Evolutionary conservation across 495 filamentous ascomycete genomes (phyloP).

Genomic region (Annulohypoxylon maeteangense): DNA sequence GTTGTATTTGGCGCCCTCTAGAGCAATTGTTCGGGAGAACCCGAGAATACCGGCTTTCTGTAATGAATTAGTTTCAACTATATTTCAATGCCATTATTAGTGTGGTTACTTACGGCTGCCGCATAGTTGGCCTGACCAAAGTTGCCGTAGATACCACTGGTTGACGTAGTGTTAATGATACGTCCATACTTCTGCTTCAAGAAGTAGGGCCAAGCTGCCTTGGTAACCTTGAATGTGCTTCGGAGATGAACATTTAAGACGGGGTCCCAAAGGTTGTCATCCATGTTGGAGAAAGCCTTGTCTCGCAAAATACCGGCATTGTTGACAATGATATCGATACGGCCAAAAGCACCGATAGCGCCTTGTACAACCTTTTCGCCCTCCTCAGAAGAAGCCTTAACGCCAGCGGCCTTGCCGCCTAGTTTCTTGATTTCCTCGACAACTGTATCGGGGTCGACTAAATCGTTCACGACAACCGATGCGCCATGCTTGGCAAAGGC

Average conservation of each 20-base stretch:
- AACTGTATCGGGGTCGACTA: slow-evolving; percentile 90
- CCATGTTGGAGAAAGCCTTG: slow-evolving; percentile 98
- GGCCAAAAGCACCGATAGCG: slow-evolving; percentile 92
- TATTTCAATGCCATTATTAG: not conserved
- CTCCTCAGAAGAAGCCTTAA: slow-evolving; percentile 94
- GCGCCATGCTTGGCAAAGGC: slow-evolving; percentile 92
- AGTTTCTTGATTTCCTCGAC: slow-evolving; percentile 91
- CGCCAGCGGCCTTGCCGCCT: slow-evolving; percentile 91
- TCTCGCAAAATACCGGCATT: slow-evolving; percentile 97
- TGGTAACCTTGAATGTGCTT: slow-evolving; percentile 96
- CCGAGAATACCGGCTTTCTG: slow-evolving; percentile 94
- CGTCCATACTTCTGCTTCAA: slow-evolving; percentile 99
- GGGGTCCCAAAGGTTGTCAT: slow-evolving; percentile 90
- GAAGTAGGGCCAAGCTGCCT: slow-evolving; percentile 98
- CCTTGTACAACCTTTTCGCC: slow-evolving; percentile 91
- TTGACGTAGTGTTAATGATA: slow-evolving; percentile 95
- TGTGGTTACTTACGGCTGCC: slow-evolving; percentile 71
- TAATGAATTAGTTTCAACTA: slow-evolving; percentile 31
- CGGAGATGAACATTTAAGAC: slow-evolving; percentile 92
- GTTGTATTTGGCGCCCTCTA: slow-evolving; percentile 97
- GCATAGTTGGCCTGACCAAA: slow-evolving; percentile 99
- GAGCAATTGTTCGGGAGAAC: slow-evolving; percentile 89
- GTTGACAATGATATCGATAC: slow-evolving; percentile 94
- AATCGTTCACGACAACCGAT: slow-evolving; percentile 92
- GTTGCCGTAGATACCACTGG: slow-evolving; percentile 98